Base-by-base conservation (phyloP, 257 asterid genomes). In the Voacanga thouarsii region DNA sequence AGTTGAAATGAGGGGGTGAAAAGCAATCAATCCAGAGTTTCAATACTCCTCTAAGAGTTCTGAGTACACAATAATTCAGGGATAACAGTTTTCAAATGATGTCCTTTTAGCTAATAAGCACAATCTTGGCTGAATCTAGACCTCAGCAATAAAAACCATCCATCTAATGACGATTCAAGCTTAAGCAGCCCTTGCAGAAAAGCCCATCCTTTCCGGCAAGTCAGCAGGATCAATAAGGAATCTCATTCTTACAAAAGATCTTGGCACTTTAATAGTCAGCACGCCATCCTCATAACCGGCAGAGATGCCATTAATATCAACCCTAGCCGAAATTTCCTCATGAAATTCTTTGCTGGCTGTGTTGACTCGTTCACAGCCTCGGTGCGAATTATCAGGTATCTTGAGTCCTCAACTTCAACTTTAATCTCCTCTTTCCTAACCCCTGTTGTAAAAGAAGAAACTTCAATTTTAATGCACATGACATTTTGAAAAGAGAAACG, bases 121-220 rank as follows among this genome's bases (percentile, higher is more conserved):
- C 53, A 68, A 4, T 6, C 6, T 37, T 37, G 49, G 47, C 55
- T 39, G 15, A 41, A 19, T 30, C 26, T 37, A 56, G 44, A 14
- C n/a, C 24, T 23, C n/a, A 67, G 37, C 37, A 33, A 33, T 33
- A 33, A 1, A 33, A 33, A 33, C 2, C 37, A 75, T 61, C 23
- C 1, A 51, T 8, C 7, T 47, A 6, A 64, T 0, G 15, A 65
- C 6, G 33, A 12, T 33, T 55, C 0, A 26, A 7, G 26, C 18
- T 85, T 85, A 90, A 83, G 97, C 97, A 67, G 97, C 97, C 75
- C 92, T 87, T 47, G 96, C 97, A 75, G 85, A 85, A 77, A 78
- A 75, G 68, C 82, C 75, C 45, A 76, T 23, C 49, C 19, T 71
- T 21, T 77, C 66, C 44, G 84, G 85, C 80, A 74, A 61, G 43